Percentiles rank a stretch among this genome's conserved stretches.
Conservation (phyloP, 345 rosid species). For the Syzygium aromaticum region DNA sequence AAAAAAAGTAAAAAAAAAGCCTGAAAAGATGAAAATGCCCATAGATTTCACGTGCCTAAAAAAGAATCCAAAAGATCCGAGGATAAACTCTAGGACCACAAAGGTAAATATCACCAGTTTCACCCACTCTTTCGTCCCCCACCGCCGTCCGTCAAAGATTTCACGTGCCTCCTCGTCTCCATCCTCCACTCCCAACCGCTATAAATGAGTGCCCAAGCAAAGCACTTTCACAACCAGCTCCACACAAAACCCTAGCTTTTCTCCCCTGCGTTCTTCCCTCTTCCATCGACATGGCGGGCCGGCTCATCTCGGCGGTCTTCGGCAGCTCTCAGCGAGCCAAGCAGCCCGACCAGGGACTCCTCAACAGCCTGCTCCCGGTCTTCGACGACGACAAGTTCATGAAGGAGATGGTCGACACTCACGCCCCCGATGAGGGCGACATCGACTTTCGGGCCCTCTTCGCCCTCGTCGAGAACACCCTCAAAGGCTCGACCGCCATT, state of each 20-base stretch:
- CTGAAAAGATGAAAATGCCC: too few species aligned
- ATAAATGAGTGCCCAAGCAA: neutral
- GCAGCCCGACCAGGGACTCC: neutral
- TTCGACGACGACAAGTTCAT: neutral
- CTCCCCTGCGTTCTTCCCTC: neutral
- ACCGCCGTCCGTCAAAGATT: neutral
- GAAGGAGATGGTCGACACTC: constrained; percentile 3
- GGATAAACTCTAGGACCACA: neutral
- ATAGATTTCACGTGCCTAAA: too few species aligned
- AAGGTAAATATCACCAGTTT: neutral
- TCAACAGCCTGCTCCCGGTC: neutral
- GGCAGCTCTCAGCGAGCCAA: neutral
- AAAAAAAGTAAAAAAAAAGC: too few species aligned
- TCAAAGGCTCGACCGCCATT: neutral
- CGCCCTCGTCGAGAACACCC: constrained; percentile 2
- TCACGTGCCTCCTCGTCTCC: neutral
- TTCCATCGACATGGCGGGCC: neutral
- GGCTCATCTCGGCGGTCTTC: neutral
- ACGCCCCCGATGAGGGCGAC: constrained; percentile 1
- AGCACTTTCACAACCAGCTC: neutral
- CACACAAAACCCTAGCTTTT: neutral
- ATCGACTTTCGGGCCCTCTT: neutral
- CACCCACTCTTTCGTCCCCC: neutral
- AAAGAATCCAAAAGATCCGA: neutral
- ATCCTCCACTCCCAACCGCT: neutral